Conservation (phyloP, 2,329 filamentous ascomycete species). For the Leptosphaerulina australis region DNA sequence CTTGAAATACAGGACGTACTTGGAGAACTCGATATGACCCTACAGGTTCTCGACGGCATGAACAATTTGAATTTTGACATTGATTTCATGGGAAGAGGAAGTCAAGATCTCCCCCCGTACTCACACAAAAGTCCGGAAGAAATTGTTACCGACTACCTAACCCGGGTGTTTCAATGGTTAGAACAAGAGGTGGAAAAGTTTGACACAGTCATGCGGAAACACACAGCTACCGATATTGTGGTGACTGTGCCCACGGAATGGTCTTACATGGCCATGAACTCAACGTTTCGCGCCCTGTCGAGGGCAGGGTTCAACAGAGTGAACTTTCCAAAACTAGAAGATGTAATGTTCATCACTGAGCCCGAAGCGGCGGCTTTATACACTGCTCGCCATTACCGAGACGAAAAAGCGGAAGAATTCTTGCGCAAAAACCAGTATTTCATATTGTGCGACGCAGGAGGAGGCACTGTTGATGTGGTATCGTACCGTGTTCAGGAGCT, state of each 20-base stretch:
- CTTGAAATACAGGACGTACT: slow-evolving; percentile 28
- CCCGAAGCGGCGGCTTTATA: slow-evolving; percentile 41
- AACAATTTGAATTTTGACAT: slow-evolving; percentile 31
- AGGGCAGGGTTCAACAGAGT: slow-evolving; percentile 36
- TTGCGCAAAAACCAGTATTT: slow-evolving; percentile 22
- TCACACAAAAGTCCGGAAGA: slow-evolving; percentile 32
- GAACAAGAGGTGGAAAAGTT: slow-evolving; percentile 21
- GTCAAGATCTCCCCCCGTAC: slow-evolving; percentile 26
- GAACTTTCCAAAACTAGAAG: slow-evolving; percentile 31
- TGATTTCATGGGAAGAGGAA: neutral
- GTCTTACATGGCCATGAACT: slow-evolving; percentile 38
- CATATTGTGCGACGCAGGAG: slow-evolving; percentile 28
- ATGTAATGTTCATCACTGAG: slow-evolving; percentile 36
- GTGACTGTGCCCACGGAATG: slow-evolving; percentile 36
- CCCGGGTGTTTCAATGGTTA: slow-evolving; percentile 27
- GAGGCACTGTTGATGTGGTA: slow-evolving; percentile 32
- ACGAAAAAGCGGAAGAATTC: slow-evolving; percentile 22
- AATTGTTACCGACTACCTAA: slow-evolving; percentile 39
- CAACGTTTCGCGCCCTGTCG: slow-evolving; percentile 32
- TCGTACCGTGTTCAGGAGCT: slow-evolving; percentile 26
- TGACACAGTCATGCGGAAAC: slow-evolving; percentile 2
- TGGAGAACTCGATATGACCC: slow-evolving; percentile 36
- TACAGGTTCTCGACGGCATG: slow-evolving; percentile 38
- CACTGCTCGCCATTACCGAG: slow-evolving; percentile 29
- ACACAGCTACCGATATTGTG: slow-evolving; percentile 36